A percentile compares a stretch with the other conserved stretches of the same genome.
Evolutionary conservation across 2,329 filamentous ascomycete genomes (phyloP).

Genomic region (Aspergillus sp.): DNA sequence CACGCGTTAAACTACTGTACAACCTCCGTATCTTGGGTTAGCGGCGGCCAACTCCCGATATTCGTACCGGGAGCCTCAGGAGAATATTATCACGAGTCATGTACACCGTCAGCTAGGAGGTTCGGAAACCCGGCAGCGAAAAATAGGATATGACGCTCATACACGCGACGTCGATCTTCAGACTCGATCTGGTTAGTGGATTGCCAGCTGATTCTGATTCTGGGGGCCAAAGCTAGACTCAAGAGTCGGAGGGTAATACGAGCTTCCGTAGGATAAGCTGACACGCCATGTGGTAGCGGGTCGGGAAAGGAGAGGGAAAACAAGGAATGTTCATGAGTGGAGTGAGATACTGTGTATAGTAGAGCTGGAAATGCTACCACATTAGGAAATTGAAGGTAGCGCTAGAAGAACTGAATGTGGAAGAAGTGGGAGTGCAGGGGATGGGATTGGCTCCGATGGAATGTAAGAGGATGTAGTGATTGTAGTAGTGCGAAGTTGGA

Average conservation of each 20-base stretch:
- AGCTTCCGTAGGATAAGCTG: neutral
- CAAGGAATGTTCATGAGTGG: neutral
- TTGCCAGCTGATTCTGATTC: neutral
- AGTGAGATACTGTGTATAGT: neutral
- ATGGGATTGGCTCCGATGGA: too few species aligned
- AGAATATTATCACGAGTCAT: neutral
- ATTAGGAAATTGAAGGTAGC: too few species aligned
- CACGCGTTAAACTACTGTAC: neutral
- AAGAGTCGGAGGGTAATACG: neutral
- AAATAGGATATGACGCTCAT: constrained; percentile 4
- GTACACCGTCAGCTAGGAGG: neutral
- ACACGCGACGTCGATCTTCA: constrained; percentile 9
- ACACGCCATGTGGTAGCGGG: neutral
- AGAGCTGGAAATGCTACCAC: neutral
- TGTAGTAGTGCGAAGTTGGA: neutral
- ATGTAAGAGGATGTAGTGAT: too few species aligned
- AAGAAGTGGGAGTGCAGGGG: too few species aligned
- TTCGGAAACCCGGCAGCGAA: neutral
- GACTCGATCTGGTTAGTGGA: neutral
- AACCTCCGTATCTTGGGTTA: constrained; percentile 1
- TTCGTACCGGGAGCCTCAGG: neutral
- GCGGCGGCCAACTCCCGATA: neutral
- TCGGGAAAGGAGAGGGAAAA: neutral
- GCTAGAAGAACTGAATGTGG: too few species aligned
- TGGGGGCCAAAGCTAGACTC: neutral